Base-by-base conservation (phyloP, 2,329 filamentous ascomycete species). In the Fusarium sterilihyphosum region DNA sequence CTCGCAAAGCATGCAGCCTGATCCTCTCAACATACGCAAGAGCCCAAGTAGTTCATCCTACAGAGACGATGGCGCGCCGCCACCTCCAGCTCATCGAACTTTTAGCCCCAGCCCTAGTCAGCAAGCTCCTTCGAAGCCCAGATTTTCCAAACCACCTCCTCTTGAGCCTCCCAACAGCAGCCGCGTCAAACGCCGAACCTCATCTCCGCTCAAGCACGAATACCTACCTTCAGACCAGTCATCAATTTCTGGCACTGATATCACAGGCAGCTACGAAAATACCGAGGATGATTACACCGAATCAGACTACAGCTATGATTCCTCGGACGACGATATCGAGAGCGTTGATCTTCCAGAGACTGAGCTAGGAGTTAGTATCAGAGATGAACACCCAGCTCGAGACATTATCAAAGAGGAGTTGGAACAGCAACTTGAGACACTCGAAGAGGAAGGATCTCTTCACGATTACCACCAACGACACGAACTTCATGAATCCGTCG, bases 171-270 rank as follows among this genome's bases (percentile, higher is more conserved):
- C 80, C 78, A 82, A 77, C 75, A 81, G 81, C 38, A 78, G 77
- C 73, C 87, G 81, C 81, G 74, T 90, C 29, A 89, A 92, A 79
- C 90, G 95, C 50, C 91, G 95, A 24, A 93, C 91, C 3, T 98
- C 96, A 0, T 99, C 96, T 3, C 96, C 96, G 1, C 86, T 99
- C 57, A 99, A 99, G 84, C 96, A 98, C 80, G 96, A 99, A 83
- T 99, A 98, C 78, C 92, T 95, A 72, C 96, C 96, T 20, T 98
- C 96, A 2, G 90, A 92, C 58, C 83, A 86, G 54, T 91, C 89
- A 0, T 91, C 90, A 1, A 85, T 90, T 47, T 90, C 90, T 12
- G 90, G 88, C 11, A 87, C 86, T 31, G 88, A 89, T n/a, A 86
- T 87, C 38, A 87, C 85, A 35, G 85, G 87, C 41, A 81, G 85